Evolutionary conservation across 2,329 filamentous ascomycete genomes (phyloP).

Genomic region (Madurella fahalii): DNA sequence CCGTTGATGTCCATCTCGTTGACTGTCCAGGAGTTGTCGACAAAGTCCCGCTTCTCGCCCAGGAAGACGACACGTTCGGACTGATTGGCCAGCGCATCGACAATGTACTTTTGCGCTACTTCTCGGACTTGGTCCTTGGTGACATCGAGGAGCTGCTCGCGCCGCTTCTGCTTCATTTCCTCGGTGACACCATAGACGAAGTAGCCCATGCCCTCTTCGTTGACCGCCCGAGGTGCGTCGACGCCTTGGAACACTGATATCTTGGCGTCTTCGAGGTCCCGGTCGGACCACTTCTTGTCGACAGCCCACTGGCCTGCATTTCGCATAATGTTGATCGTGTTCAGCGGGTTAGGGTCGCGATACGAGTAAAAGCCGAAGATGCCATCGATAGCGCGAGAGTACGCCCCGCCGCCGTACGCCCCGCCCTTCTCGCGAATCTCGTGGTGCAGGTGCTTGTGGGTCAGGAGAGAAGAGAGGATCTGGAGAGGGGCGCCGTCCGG

Average conservation of each 20-base stretch:
- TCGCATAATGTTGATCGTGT: conserved; percentile 79
- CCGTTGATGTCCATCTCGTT: conserved; percentile 67
- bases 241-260: conserved; percentile 88
- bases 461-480: conserved; percentile 85
- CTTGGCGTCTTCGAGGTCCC: conserved; percentile 93
- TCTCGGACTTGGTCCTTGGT: conserved; percentile 72
- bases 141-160: conserved; percentile 84
- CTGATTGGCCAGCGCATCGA: conserved; percentile 58
- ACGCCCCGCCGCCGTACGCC: conserved; percentile 90
- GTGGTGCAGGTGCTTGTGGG: conserved; percentile 93
- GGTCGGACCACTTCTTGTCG: conserved; percentile 74
- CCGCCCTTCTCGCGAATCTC: conserved; percentile 98
- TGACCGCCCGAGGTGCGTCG: conserved; percentile 84
- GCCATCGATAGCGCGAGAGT: conserved; percentile 72
- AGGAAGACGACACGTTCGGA: conserved; percentile 68
- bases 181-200: conserved; percentile 84
- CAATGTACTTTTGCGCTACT: conserved; percentile 77
- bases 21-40: conserved; percentile 68
- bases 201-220: conserved; percentile 77
- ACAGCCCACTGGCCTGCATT: conserved; percentile 79
- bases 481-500: conserved; percentile 74
- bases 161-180: conserved; percentile 80
- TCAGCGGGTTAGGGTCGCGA: conserved; percentile 89
- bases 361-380: conserved; percentile 95
- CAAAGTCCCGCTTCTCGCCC: conserved; percentile 78